A percentile compares a stretch with the other conserved stretches of the same genome.
Evolutionary conservation across 73 alveolate genomes (phyloP).

Genomic region (Tetrahymena malaccensis): DNA sequence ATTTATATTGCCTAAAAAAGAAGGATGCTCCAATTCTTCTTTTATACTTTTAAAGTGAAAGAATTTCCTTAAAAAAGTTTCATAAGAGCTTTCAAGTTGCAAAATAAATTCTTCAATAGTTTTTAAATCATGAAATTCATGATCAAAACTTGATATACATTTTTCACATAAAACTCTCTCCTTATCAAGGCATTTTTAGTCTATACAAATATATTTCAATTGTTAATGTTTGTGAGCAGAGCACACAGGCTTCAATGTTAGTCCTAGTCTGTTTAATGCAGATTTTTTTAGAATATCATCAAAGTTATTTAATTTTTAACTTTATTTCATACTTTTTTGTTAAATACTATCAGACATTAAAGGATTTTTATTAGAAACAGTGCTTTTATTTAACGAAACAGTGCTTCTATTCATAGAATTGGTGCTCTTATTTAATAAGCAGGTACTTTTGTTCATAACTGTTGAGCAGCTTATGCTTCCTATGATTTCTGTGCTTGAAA

Average conservation of each 20-base stretch:
- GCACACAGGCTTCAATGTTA: not conserved
- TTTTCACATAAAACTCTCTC: not conserved
- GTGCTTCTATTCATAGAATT: not conserved
- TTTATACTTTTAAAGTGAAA: not conserved
- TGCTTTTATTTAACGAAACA: not conserved
- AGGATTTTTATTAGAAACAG: not conserved
- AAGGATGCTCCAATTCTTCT: not conserved
- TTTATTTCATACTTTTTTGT: not conserved
- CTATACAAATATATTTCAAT: not conserved
- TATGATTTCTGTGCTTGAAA: not conserved
- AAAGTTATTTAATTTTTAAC: not conserved
- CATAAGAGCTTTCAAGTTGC: not conserved
- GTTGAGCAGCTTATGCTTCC: not conserved
- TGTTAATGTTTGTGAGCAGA: not conserved
- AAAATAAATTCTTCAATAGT: not conserved
- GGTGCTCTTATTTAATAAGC: not conserved
- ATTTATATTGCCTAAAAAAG: not conserved
- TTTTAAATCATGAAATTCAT: not conserved
- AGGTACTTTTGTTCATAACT: not conserved
- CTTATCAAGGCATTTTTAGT: not conserved
- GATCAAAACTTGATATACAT: not conserved
- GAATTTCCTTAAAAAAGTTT: not conserved
- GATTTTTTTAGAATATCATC: not conserved
- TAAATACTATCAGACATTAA: too few species aligned
- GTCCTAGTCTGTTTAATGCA: not conserved